These are phyloP conservation scores for Paratinospora sagittata DNA, from an alignment of 164 flowering plant genomes.

Conservation along the genomic window DNA sequence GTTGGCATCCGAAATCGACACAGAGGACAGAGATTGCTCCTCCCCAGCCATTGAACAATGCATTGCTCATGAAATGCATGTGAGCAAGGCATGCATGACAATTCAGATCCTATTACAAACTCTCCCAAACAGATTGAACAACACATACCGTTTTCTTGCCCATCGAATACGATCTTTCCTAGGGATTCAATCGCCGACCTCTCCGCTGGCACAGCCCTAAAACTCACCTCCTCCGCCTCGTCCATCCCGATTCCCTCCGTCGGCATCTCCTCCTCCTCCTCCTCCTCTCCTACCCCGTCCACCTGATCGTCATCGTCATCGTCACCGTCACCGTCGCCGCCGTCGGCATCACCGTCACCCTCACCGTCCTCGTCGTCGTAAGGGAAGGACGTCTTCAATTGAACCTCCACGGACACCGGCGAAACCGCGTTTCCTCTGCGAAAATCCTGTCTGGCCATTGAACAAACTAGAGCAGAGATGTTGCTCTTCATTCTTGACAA, in stretches of 20 bases:
- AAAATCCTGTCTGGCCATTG: no score
- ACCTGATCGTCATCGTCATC: background rate
- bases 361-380: no score
- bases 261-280: background rate
- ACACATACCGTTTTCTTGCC: background rate
- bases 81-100: background rate
- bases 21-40: background rate
- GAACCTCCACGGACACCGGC: no score
- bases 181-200: background rate
- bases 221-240: background rate
- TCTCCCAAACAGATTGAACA: slow-evolving; percentile 5
- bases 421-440: no score
- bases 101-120: background rate
- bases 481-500: no score
- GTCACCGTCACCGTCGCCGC: no score
- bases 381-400: no score
- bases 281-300: background rate
- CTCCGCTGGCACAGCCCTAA: background rate
- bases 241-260: background rate
- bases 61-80: background rate
- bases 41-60: slow-evolving; percentile 1
- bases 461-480: no score
- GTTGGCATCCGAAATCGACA: slow-evolving; percentile 7
- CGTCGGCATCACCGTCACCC: no score
- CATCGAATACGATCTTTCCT: background rate